Percentiles rank a stretch among this genome's conserved stretches.
phyloP scores from a whole-genome alignment of 768 basidiomycete genomes.

The Lactarius akahatsu region DNA sequence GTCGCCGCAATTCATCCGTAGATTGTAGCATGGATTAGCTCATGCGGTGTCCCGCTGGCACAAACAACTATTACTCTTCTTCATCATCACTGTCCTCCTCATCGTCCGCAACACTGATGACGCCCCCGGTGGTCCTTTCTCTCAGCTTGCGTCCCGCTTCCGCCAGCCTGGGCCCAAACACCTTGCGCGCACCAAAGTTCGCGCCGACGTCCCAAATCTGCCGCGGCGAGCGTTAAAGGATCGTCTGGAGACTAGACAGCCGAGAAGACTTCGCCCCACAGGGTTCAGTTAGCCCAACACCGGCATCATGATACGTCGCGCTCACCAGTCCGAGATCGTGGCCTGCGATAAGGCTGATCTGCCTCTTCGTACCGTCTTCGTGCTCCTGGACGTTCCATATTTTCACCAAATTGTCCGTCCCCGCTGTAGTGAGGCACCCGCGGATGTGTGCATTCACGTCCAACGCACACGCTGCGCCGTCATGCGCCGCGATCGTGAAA shows the following conservation, averaged over 20 bases:
- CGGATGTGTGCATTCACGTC: constrained; percentile 89
- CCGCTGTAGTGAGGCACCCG: constrained; percentile 92
- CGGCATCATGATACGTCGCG: constrained; percentile 21
- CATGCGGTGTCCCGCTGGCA: not conserved
- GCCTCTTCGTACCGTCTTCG: constrained; percentile 57
- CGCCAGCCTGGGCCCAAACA: constrained; percentile 75
- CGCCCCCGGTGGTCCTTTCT: constrained; percentile 62
- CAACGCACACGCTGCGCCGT: constrained; percentile 83
- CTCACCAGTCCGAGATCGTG: constrained; percentile 88
- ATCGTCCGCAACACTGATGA: constrained; percentile 67
- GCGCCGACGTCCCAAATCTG: constrained; percentile 95
- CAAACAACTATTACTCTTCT: constrained; percentile 35
- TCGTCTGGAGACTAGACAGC: constrained; percentile 91
- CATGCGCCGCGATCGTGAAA: constrained; percentile 92
- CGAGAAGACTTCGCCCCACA: constrained; percentile 94
- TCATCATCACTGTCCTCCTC: constrained; percentile 62
- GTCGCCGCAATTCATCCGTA: constrained; percentile 10
- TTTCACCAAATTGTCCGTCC: constrained; percentile 93
- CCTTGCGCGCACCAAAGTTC: constrained; percentile 78
- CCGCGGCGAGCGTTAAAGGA: constrained; percentile 89
- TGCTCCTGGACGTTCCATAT: constrained; percentile 88
- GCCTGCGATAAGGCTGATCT: constrained; percentile 81
- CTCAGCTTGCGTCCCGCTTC: constrained; percentile 67
- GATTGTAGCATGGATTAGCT: constrained; percentile 18
- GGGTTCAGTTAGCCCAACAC: constrained; percentile 9